Base-by-base conservation (phyloP, 2,329 filamentous ascomycete species). In the Colletotrichum melonis region DNA sequence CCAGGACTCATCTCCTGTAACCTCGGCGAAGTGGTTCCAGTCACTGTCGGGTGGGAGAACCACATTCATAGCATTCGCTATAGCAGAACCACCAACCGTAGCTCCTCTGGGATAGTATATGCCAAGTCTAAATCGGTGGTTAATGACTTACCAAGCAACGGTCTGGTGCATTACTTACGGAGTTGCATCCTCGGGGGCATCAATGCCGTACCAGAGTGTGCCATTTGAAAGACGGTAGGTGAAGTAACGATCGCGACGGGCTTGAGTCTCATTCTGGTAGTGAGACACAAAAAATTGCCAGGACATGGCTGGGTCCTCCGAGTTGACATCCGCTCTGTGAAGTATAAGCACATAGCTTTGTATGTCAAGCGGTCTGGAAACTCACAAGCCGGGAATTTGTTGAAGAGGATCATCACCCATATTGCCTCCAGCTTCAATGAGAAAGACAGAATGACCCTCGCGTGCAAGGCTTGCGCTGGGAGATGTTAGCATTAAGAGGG, bases 211-310 rank as follows among this genome's bases (percentile, higher is more conserved):
- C 35, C 71, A 76, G 46, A 73, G 70, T 28, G 66, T 57, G 22
- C 75, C 75, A 38, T 76, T 58, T 22, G 69, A 42, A 35, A 69
- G 70, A 35, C 56, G 49, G 55, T 72, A 76, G 22, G 75, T 72
- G 63, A 59, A 72, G 56, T 73, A 73, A 65, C 49, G 68, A 57
- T 75, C 67, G 3, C 72, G 60, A 14, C 55, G 69, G 35, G 62
- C 65, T 35, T 75, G 67, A 16, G 63, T 58, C 30, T 75, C 63
- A 42, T 76, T 58, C 22, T 69, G 52, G 62, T 76, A 76, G 63
- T 76, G 73, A 42, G 73, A 60, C 22, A 75, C 73, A 59, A 73
- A 76, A 70, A 75, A 76, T 4, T 69, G 58, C 75, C 75, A 76
- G 7, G 46, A 60, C 54, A 72, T 59, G 11, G 59, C 64, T 3